phyloP scores from a whole-genome alignment of 495 filamentous ascomycete species.

The Xylaria castorea region DNA sequence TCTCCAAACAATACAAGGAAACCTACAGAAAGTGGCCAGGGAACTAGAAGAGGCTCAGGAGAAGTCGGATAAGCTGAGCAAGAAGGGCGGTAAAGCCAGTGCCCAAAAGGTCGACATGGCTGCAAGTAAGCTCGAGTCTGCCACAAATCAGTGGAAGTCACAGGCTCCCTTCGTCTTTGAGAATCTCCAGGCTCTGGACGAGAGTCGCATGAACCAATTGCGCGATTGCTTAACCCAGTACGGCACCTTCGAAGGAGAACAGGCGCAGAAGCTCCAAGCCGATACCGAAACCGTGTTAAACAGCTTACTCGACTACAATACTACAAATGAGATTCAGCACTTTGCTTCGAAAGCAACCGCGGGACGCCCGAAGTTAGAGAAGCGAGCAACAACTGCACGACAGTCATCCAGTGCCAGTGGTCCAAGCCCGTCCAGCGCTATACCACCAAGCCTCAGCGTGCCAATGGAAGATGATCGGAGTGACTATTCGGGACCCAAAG shows the following conservation, averaged over 20 bases:
- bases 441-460: conserved; percentile 34
- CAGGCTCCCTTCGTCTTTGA: conserved; percentile 96
- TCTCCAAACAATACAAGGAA: conserved; percentile 82
- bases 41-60: conserved; percentile 85
- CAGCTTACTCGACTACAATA: conserved; percentile 84
- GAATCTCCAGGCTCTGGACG: conserved; percentile 89
- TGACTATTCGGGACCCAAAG: conserved; percentile 63
- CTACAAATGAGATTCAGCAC: conserved; percentile 85
- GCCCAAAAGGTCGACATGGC: conserved; percentile 82
- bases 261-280: conserved; percentile 76
- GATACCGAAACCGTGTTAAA: conserved; percentile 84
- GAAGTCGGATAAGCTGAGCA: conserved; percentile 83
- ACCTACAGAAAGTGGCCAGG: conserved; percentile 79
- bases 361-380: conserved; percentile 58
- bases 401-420: conserved; percentile 49
- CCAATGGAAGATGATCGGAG: conserved; percentile 62
- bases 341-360: conserved; percentile 65
- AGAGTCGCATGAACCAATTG: conserved; percentile 86
- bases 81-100: conserved; percentile 79
- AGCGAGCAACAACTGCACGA: conserved; percentile 47
- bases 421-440: conserved; percentile 37
- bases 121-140: conserved; percentile 73
- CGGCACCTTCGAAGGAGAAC: conserved; percentile 91
- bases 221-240: conserved; percentile 92
- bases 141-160: conserved; percentile 88